Percentiles rank a stretch among this genome's conserved stretches.
Evolutionary conservation across 805 yeast genomes (phyloP).

Genomic region (Wickerhamomyces mucosus): DNA sequence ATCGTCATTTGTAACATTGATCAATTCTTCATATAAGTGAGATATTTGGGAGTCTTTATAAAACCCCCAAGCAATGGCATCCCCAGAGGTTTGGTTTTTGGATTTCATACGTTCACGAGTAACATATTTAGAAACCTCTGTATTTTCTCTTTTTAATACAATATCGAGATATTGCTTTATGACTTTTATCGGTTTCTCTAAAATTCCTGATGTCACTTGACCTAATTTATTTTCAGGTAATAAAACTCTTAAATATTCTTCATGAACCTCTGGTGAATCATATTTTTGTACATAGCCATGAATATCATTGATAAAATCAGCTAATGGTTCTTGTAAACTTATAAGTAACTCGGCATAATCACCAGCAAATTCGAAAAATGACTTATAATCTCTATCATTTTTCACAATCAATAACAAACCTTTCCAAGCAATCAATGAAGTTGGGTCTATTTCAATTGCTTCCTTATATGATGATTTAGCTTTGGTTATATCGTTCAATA

Average conservation of each 20-base stretch:
- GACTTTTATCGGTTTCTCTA: slow-evolving; percentile 38
- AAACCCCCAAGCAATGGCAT: slow-evolving; percentile 36
- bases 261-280: slow-evolving; percentile 25
- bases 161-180: slow-evolving; percentile 34
- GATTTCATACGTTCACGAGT: slow-evolving; percentile 39
- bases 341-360: slow-evolving; percentile 32
- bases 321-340: slow-evolving; percentile 33
- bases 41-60: slow-evolving; percentile 44
- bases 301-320: slow-evolving; percentile 40
- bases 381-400: slow-evolving; percentile 26
- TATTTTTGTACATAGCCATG: slow-evolving; percentile 33
- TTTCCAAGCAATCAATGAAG: slow-evolving; percentile 66
- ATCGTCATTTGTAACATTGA: slow-evolving; percentile 58
- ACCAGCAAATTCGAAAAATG: slow-evolving; percentile 39
- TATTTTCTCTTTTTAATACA: slow-evolving; percentile 30
- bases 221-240: slow-evolving; percentile 51
- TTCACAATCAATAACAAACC: slow-evolving; percentile 51
- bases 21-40: slow-evolving; percentile 40
- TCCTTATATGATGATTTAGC: slow-evolving; percentile 35
- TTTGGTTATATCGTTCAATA: slow-evolving; percentile 25
- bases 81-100: slow-evolving; percentile 15
- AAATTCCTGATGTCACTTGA: slow-evolving; percentile 37
- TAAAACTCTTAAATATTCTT: slow-evolving; percentile 38
- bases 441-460: slow-evolving; percentile 43
- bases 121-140: slow-evolving; percentile 28